Percentiles rank a stretch among this genome's conserved stretches.
Evolutionary conservation across 2,329 filamentous ascomycete species (phyloP).

Genomic region (Ophiostoma tasmaniense): DNA sequence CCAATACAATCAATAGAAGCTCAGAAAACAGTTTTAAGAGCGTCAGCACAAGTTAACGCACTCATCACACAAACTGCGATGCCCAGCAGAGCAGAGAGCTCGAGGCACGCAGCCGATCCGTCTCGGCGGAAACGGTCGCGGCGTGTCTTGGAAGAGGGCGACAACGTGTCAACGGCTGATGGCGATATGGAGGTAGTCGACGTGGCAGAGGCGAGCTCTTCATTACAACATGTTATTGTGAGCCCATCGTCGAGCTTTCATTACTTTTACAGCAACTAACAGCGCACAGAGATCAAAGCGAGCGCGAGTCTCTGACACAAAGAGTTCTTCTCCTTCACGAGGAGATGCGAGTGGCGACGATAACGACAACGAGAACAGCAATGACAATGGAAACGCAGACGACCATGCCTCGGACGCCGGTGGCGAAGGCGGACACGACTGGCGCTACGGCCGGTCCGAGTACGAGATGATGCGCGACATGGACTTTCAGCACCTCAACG

Average conservation of each 20-base stretch:
- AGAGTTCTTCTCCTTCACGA: background rate
- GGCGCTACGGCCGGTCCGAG: conserved; percentile 36
- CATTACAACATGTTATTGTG: conserved; percentile 33
- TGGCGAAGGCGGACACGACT: conserved; percentile 19
- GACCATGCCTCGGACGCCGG: background rate
- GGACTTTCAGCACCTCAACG: conserved; percentile 48
- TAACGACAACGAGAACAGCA: background rate
- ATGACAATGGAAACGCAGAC: background rate
- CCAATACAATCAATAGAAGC: background rate
- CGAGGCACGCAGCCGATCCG: background rate
- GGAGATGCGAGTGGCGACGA: background rate
- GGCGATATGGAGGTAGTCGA: conserved; percentile 27
- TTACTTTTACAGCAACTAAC: background rate
- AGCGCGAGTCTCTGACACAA: conserved; percentile 28
- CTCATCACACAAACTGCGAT: background rate
- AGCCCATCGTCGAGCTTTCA: conserved; percentile 21
- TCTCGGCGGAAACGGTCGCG: conserved; percentile 36
- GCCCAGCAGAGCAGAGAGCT: background rate
- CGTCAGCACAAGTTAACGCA: background rate
- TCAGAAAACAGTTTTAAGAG: background rate
- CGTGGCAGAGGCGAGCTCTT: conserved; percentile 35
- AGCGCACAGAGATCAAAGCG: conserved; percentile 27
- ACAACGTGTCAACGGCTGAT: conserved; percentile 18
- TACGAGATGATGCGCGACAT: conserved; percentile 54
- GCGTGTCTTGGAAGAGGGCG: conserved; percentile 27